Conservation (phyloP, 768 basidiomycete species). For the Termitomyces bulborhizus region DNA sequence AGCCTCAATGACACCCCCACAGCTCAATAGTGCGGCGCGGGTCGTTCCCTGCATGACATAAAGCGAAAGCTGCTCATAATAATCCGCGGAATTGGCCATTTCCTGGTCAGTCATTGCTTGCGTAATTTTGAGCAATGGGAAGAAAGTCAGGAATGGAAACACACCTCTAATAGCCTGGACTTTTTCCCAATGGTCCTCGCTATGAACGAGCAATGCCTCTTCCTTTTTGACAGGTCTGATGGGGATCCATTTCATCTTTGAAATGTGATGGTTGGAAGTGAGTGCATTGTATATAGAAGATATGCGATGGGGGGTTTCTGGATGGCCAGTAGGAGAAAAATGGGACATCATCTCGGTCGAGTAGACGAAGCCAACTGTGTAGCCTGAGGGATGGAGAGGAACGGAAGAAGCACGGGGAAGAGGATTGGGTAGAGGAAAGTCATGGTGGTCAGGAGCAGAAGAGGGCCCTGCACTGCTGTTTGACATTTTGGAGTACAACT, state of each 20-base stretch:
- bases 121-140: slow-evolving; percentile 5
- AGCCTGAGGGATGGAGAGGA: slow-evolving; percentile 30
- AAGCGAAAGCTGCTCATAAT: slow-evolving; percentile 88
- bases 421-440: neutral
- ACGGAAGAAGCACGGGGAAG: slow-evolving; percentile 37
- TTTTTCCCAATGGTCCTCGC: slow-evolving; percentile 88
- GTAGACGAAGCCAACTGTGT: slow-evolving; percentile 80
- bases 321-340: slow-evolving; percentile 49
- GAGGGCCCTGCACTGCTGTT: slow-evolving; percentile 4
- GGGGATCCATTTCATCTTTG: slow-evolving; percentile 72
- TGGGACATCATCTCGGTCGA: slow-evolving; percentile 85
- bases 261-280: slow-evolving; percentile 47
- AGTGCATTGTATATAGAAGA: slow-evolving; percentile 66
- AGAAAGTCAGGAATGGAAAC: slow-evolving; percentile 21
- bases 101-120: slow-evolving; percentile 72
- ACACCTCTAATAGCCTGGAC: slow-evolving; percentile 77
- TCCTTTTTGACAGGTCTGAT: slow-evolving; percentile 68
- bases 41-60: slow-evolving; percentile 88
- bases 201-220: slow-evolving; percentile 88
- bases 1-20: slow-evolving; percentile 93
- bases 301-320: slow-evolving; percentile 84
- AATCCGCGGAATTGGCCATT: slow-evolving; percentile 66
- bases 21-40: slow-evolving; percentile 78
- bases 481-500: slow-evolving; percentile 5
- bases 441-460: slow-evolving; percentile 1